A percentile compares a stretch with the other conserved stretches of the same genome.
Conservation (phyloP, 2,329 filamentous ascomycete genomes). For the Sclerotiophoma versabilis region DNA sequence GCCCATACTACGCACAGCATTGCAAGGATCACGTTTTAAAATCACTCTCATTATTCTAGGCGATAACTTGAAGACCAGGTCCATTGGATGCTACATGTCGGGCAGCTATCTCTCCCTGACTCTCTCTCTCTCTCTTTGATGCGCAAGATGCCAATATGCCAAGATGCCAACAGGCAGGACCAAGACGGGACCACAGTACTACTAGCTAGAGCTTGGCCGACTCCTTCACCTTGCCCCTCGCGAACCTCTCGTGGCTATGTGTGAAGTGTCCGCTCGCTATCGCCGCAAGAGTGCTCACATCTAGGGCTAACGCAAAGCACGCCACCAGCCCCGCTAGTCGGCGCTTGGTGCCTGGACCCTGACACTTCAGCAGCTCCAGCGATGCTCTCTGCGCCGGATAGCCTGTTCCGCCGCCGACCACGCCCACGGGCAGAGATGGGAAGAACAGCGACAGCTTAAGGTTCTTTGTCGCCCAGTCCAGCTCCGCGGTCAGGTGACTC, state of each 20-base stretch:
- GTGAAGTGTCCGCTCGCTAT: background rate
- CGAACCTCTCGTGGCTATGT: background rate
- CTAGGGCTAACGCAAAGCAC: background rate
- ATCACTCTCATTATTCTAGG: too few relatives aligned
- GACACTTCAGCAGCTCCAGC: background rate
- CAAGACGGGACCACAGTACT: too few relatives aligned
- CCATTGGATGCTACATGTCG: too few relatives aligned
- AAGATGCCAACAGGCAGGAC: too few relatives aligned
- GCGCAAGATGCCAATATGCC: too few relatives aligned
- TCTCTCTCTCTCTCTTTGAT: too few relatives aligned
- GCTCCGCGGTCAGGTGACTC: background rate
- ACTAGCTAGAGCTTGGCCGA: background rate
- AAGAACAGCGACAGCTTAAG: background rate
- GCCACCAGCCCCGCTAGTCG: background rate
- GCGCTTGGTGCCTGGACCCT: background rate
- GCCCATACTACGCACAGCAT: too few relatives aligned
- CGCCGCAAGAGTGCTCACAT: background rate
- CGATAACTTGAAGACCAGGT: too few relatives aligned
- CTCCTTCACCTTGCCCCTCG: background rate
- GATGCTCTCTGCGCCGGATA: background rate
- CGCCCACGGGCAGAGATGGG: background rate
- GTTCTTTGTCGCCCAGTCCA: background rate
- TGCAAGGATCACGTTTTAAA: too few relatives aligned
- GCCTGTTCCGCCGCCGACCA: background rate
- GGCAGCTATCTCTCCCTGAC: too few relatives aligned